Evolutionary conservation across 2,329 filamentous ascomycete species (phyloP).

Genomic region (Periconia sp.): DNA sequence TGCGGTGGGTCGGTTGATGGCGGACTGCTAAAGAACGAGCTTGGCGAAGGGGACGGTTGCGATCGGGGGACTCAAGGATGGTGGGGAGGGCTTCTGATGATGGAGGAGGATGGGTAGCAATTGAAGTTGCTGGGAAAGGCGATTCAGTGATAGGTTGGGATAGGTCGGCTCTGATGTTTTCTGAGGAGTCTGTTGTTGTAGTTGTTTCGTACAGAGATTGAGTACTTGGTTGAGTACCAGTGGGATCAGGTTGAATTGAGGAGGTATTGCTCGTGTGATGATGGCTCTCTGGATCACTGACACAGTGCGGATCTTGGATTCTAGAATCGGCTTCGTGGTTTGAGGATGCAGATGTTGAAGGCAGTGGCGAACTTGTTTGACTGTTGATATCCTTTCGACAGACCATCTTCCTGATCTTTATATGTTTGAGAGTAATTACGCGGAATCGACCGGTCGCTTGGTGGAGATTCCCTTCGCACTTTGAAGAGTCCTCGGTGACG

Average conservation of each 20-base stretch:
- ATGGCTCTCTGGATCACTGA: background rate
- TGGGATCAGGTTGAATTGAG: constrained; percentile 7
- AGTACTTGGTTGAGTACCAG: constrained; percentile 7
- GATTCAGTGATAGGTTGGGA: constrained; percentile 24
- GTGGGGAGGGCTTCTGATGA: background rate
- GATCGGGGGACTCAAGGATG: constrained; percentile 3
- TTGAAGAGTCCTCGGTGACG: background rate
- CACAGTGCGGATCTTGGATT: background rate
- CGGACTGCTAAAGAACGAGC: constrained; percentile 13
- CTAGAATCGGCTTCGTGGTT: constrained; percentile 4
- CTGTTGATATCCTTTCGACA: constrained; percentile 11
- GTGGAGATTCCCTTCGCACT: background rate
- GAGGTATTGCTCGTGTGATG: constrained; percentile 26
- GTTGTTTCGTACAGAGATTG: constrained; percentile 3
- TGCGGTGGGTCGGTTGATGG: constrained; percentile 1
- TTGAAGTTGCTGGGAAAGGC: constrained; percentile 7
- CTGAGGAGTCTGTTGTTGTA: background rate
- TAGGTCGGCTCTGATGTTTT: constrained; percentile 17
- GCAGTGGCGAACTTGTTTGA: background rate
- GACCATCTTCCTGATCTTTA: constrained; percentile 29
- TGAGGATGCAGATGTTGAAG: constrained; percentile 3
- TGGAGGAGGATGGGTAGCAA: constrained; percentile 4
- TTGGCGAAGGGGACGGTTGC: constrained; percentile 13
- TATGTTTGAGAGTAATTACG: constrained; percentile 1
- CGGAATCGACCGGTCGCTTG: background rate